phyloP scores from a whole-genome alignment of 2,329 filamentous ascomycete genomes.

The Ascochyta rabiei region DNA sequence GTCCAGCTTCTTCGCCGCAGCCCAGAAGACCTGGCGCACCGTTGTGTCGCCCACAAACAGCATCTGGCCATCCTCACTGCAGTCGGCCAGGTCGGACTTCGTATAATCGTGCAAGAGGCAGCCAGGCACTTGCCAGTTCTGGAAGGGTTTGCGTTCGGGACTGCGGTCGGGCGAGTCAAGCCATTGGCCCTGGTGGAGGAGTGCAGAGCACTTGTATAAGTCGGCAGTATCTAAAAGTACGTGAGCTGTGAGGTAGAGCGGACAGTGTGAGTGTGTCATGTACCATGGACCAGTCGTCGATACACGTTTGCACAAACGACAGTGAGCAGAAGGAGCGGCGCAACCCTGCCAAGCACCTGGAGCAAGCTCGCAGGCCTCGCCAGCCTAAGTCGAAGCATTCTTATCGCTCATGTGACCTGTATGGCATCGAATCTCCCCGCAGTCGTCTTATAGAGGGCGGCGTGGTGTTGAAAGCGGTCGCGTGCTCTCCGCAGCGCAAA shows the following conservation, averaged over 20 bases:
- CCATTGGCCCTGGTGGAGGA: constrained; percentile 62
- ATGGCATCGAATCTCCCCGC: not conserved
- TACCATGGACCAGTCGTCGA: constrained; percentile 15
- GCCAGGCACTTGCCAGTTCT: constrained; percentile 64
- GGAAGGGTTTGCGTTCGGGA: constrained; percentile 43
- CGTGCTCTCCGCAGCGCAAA: constrained; percentile 3
- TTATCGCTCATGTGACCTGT: constrained; percentile 4
- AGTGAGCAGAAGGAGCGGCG: constrained; percentile 14
- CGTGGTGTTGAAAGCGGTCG: constrained; percentile 2
- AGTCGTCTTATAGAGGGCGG: not conserved
- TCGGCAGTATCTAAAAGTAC: constrained; percentile 49
- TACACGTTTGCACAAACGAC: constrained; percentile 21
- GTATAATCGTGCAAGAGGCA: constrained; percentile 66
- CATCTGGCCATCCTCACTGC: constrained; percentile 59
- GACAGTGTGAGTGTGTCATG: constrained; percentile 1
- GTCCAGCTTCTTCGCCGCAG: constrained; percentile 56
- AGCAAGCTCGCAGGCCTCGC: constrained; percentile 10
- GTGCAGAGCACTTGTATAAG: constrained; percentile 60
- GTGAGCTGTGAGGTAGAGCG: not conserved
- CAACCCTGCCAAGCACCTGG: constrained; percentile 9
- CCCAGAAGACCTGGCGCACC: constrained; percentile 66
- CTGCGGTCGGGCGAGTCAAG: constrained; percentile 45
- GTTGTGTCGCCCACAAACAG: constrained; percentile 67
- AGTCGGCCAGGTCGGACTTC: constrained; percentile 58
- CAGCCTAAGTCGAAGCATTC: constrained; percentile 19